A percentile compares a stretch with the other conserved stretches of the same genome.
phyloP scores from a whole-genome alignment of 495 filamentous ascomycete species.

The Talaromyces stipitatus region DNA sequence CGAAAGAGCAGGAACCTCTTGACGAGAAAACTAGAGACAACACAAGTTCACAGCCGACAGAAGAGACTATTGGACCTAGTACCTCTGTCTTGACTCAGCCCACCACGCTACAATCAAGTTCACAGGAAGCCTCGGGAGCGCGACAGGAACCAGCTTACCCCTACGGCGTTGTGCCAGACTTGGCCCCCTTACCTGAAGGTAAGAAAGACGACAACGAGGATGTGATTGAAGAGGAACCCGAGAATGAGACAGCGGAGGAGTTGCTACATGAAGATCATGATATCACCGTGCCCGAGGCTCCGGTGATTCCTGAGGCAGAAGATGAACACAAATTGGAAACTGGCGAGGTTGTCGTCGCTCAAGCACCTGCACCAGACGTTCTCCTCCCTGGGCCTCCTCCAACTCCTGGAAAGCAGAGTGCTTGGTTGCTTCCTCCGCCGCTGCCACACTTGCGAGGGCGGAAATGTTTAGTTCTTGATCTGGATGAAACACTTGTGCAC shows the following conservation, averaged over 20 bases:
- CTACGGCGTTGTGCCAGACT: not conserved
- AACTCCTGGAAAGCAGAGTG: constrained; percentile 45
- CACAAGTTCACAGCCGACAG: constrained; percentile 12
- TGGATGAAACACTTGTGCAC: constrained; percentile 98
- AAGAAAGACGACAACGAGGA: constrained; percentile 23
- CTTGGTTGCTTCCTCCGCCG: constrained; percentile 70
- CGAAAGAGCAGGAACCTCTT: constrained; percentile 39
- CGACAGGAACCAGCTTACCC: not conserved
- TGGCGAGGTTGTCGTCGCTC: constrained; percentile 41
- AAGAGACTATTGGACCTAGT: constrained; percentile 17
- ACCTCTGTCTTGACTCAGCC: not conserved
- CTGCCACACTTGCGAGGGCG: constrained; percentile 68
- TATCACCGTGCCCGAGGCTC: constrained; percentile 53
- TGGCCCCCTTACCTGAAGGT: constrained; percentile 12
- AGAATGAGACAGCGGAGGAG: constrained; percentile 21
- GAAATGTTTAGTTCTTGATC: constrained; percentile 92
- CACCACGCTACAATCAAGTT: not conserved
- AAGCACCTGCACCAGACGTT: constrained; percentile 37
- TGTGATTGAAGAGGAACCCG: constrained; percentile 3
- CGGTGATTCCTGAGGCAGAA: constrained; percentile 14
- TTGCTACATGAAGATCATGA: constrained; percentile 44
- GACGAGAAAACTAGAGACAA: constrained; percentile 42
- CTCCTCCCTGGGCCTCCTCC: constrained; percentile 26
- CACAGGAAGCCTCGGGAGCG: not conserved
- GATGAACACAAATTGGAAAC: constrained; percentile 7